Percentiles rank a stretch among this genome's conserved stretches.
Conservation (phyloP, 352 stramenopile genomes). For the Globisporangium megalacanthum region DNA sequence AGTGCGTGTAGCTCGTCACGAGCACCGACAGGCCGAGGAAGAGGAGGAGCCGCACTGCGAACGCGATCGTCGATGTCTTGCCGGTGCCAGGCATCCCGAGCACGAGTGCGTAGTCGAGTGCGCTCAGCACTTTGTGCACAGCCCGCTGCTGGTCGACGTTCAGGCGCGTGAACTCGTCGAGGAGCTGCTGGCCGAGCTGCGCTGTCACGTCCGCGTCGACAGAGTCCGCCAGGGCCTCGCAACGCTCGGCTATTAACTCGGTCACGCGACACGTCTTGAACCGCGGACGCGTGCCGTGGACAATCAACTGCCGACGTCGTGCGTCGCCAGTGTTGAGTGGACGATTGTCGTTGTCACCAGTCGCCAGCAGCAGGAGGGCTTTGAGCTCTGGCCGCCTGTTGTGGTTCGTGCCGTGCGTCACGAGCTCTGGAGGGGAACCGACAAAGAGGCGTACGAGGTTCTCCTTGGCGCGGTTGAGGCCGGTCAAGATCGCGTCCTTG, state of each 20-base stretch:
- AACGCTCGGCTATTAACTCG: slow-evolving; percentile 38
- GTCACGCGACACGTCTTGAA: slow-evolving; percentile 46
- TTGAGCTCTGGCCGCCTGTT: slow-evolving; percentile 28
- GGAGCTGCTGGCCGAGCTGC: slow-evolving; percentile 15
- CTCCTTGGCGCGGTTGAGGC: slow-evolving; percentile 65
- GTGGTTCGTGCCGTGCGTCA: slow-evolving; percentile 32
- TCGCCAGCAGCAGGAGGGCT: slow-evolving; percentile 14
- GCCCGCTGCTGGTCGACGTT: slow-evolving; percentile 77
- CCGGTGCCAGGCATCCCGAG: slow-evolving; percentile 95
- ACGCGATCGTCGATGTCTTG: slow-evolving; percentile 96
- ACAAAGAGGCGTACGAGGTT: slow-evolving; percentile 75
- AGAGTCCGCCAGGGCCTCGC: slow-evolving; percentile 1
- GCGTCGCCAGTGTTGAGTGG: slow-evolving; percentile 32
- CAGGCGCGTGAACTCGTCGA: slow-evolving; percentile 51
- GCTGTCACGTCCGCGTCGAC: not conserved
- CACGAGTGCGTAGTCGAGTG: slow-evolving; percentile 93
- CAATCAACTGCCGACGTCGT: slow-evolving; percentile 52
- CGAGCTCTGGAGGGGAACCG: slow-evolving; percentile 35
- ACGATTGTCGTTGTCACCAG: not conserved
- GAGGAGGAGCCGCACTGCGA: slow-evolving; percentile 90
- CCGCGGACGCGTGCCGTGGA: slow-evolving; percentile 52
- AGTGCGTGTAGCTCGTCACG: slow-evolving; percentile 97
- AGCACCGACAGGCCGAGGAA: slow-evolving; percentile 92
- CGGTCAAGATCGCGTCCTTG: slow-evolving; percentile 62
- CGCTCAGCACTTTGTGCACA: slow-evolving; percentile 73